These are phyloP conservation scores for Leccinum barrowsii DNA, from an alignment of 768 basidiomycete genomes.

Conservation along the genomic window DNA sequence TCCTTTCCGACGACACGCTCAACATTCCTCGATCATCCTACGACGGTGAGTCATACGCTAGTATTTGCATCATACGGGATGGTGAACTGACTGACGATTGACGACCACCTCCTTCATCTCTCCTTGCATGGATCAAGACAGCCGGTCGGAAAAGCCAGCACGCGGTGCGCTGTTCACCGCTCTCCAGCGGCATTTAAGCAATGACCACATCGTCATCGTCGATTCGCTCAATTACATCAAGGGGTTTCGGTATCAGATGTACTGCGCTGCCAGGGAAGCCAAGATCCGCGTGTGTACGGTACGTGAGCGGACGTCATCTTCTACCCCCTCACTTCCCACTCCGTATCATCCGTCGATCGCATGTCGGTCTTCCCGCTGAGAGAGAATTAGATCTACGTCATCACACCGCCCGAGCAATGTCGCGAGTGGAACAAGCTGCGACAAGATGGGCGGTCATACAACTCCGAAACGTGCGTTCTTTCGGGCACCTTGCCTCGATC, in stretches of 20 bases:
- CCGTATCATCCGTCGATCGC: not conserved
- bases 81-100: not conserved
- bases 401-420: slow-evolving; percentile 72
- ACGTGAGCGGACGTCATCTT: slow-evolving; percentile 23
- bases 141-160: slow-evolving; percentile 83
- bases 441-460: slow-evolving; percentile 49
- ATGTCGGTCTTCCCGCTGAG: slow-evolving; percentile 3
- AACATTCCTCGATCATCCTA: slow-evolving; percentile 65
- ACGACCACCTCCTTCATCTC: not conserved
- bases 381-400: slow-evolving; percentile 63
- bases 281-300: slow-evolving; percentile 87
- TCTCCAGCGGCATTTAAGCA: slow-evolving; percentile 67
- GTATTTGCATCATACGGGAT: not conserved
- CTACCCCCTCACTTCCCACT: not conserved
- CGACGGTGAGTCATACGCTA: slow-evolving; percentile 49
- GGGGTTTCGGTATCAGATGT: slow-evolving; percentile 97
- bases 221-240: slow-evolving; percentile 98
- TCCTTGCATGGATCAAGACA: slow-evolving; percentile 43
- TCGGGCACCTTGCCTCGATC: not conserved
- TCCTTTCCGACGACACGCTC: slow-evolving; percentile 75
- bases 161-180: slow-evolving; percentile 81
- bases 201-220: slow-evolving; percentile 78
- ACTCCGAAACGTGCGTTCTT: slow-evolving; percentile 59
- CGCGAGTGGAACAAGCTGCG: slow-evolving; percentile 68
- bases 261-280: slow-evolving; percentile 89